Conservation (phyloP, 2,329 filamentous ascomycete species). For the Geosmithia flava region DNA sequence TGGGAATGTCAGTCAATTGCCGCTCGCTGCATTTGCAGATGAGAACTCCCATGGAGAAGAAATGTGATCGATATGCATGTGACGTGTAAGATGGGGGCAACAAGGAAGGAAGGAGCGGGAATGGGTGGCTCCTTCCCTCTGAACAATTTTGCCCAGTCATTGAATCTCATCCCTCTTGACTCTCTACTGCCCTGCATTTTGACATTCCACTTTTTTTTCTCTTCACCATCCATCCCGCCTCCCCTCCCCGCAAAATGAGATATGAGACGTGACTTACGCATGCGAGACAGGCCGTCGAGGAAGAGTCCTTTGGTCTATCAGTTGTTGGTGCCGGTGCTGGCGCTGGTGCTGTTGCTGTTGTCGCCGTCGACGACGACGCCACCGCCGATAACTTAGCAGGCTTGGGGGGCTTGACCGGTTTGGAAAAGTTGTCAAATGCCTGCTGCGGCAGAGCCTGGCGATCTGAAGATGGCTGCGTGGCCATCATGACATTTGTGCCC, state of each 20-base stretch:
- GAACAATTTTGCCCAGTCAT: neutral
- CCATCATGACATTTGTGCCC: neutral
- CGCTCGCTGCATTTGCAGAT: neutral
- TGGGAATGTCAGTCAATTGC: neutral
- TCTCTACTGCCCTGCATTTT: neutral
- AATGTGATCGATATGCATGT: neutral
- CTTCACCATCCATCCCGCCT: neutral
- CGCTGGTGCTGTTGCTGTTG: neutral
- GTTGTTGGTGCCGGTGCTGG: neutral
- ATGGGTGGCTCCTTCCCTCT: neutral
- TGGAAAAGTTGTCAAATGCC: neutral
- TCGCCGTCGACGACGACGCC: neutral
- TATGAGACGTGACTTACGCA: conserved; percentile 29
- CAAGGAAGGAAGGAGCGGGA: neutral
- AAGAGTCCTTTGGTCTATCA: conserved; percentile 6
- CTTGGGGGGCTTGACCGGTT: neutral
- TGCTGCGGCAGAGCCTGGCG: neutral
- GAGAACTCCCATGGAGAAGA: neutral
- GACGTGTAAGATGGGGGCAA: neutral
- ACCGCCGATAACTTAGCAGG: neutral
- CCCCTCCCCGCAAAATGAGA: neutral
- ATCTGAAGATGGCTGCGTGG: neutral
- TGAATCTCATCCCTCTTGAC: neutral
- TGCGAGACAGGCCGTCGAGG: conserved; percentile 40
- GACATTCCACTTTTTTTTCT: neutral